Base-by-base conservation (phyloP, 306 rosid species). In the Castanea sativa region DNA sequence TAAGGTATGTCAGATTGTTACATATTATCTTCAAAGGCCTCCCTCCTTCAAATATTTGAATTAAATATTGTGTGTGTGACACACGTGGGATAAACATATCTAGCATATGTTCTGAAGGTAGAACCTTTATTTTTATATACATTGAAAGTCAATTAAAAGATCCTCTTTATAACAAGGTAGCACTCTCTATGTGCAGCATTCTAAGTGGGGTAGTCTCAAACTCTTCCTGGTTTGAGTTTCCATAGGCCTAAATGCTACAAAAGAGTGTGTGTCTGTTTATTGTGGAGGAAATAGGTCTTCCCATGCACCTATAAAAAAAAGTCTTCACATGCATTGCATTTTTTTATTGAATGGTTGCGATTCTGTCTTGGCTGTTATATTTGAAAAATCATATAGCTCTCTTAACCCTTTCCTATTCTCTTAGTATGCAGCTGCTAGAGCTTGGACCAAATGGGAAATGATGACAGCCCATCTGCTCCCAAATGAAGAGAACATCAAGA, bases 361-460 rank as follows among this genome's bases (percentile, higher is more conserved):
- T 71, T 67, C 30, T 73, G 78, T 70, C 58, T 79, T 69, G 73
- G 41, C 18, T 23, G 30, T 55, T 77, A 13, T 60, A 76, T 68
- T 32, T 76, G 64, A 68, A 74, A 60, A 71, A 63, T 30, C 63
- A 18, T 20, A 41, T 65, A 35, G 25, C 73, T 83, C 75, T 69
- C 80, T 85, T 29, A 79, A 70, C 76, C 53, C 25, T 76, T 73
- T 74, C 77, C 74, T 58, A 56, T 52, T 83, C 73, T 85, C 83
- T 13, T 84, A 94, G 99, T 85, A 87, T 87, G 98, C 95, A 73
- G 98, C 99, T 27, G 97, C 99, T 29, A 95, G 96, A 88, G 97
- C 98, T 67, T 95, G 99, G 99, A 95, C 99, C 85, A 95, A 89
- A 80, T 95, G 98, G 99, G 99, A 95, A 90, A 92, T 95, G 99